Conservation (phyloP, 148 eudicot species). For the Fagopyrum tataricum region DNA sequence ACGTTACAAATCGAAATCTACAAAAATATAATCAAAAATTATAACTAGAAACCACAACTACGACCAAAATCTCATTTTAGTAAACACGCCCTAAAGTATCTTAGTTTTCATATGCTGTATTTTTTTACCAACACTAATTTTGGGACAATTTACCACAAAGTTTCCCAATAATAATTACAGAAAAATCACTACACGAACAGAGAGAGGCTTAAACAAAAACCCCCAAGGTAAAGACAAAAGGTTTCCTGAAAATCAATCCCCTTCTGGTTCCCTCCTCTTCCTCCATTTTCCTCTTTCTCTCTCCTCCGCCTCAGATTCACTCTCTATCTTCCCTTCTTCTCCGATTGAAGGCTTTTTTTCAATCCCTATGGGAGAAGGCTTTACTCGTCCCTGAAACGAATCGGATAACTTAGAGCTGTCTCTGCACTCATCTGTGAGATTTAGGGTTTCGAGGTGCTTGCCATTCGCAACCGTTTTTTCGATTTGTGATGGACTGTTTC, state of each 20-base stretch:
- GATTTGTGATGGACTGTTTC: slow-evolving; percentile 11
- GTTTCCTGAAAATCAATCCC: slow-evolving; percentile 5
- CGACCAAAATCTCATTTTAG: too few species aligned
- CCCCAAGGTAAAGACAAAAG: neutral
- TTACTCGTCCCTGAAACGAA: neutral
- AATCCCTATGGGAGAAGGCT: neutral
- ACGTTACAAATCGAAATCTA: too few species aligned
- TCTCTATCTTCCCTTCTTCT: neutral
- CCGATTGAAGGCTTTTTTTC: neutral
- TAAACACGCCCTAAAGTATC: too few species aligned
- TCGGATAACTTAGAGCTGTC: neutral
- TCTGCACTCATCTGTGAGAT: neutral
- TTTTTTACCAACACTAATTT: too few species aligned
- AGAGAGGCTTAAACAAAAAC: neutral
- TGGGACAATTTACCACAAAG: too few species aligned
- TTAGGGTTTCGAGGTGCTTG: slow-evolving; percentile 11
- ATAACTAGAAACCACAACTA: too few species aligned
- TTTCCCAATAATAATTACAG: too few species aligned
- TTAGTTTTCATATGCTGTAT: too few species aligned
- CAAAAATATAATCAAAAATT: too few species aligned
- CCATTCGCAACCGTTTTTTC: neutral
- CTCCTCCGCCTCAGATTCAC: neutral
- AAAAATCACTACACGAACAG: too few species aligned
- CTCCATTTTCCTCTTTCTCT: neutral
- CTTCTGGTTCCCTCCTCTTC: slow-evolving; percentile 2